Percentiles rank a stretch among this genome's conserved stretches.
Evolutionary conservation across 2,329 filamentous ascomycete genomes (phyloP).

Genomic region (Aspergillus awamori): DNA sequence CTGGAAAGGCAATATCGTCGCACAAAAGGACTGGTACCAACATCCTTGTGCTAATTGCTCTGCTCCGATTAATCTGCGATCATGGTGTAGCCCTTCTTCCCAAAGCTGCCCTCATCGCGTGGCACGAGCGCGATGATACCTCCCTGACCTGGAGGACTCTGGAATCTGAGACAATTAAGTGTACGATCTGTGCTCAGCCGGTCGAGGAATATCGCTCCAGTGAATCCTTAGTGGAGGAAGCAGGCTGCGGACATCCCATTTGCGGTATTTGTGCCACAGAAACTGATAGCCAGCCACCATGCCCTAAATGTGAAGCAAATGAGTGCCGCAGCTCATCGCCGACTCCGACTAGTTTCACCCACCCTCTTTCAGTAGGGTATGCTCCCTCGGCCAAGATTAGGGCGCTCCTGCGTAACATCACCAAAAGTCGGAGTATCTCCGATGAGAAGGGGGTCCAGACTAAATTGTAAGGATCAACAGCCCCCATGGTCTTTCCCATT

Average conservation of each 20-base stretch:
- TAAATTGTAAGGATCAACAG: slow-evolving; percentile 3
- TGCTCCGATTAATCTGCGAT: slow-evolving; percentile 11
- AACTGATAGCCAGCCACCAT: neutral
- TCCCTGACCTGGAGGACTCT: neutral
- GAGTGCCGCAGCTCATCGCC: neutral
- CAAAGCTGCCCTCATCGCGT: neutral
- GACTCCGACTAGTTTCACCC: neutral
- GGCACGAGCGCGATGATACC: slow-evolving; percentile 1
- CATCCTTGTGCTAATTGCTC: slow-evolving; percentile 1
- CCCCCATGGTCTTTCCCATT: neutral
- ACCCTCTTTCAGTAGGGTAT: neutral
- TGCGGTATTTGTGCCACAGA: neutral
- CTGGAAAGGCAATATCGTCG: neutral
- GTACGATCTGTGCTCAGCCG: neutral
- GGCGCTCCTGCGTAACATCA: slow-evolving; percentile 10
- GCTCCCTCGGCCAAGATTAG: slow-evolving; percentile 7
- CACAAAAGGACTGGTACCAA: neutral
- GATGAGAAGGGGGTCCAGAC: neutral
- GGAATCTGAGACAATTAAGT: neutral
- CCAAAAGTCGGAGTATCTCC: neutral
- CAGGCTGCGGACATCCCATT: slow-evolving; percentile 5
- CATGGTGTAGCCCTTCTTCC: slow-evolving; percentile 10
- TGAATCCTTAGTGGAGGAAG: neutral
- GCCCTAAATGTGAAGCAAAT: neutral
- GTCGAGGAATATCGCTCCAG: neutral